phyloP scores from a whole-genome alignment of 108 stramenopile species.

The Cyclotella choctawhatcheeana region DNA sequence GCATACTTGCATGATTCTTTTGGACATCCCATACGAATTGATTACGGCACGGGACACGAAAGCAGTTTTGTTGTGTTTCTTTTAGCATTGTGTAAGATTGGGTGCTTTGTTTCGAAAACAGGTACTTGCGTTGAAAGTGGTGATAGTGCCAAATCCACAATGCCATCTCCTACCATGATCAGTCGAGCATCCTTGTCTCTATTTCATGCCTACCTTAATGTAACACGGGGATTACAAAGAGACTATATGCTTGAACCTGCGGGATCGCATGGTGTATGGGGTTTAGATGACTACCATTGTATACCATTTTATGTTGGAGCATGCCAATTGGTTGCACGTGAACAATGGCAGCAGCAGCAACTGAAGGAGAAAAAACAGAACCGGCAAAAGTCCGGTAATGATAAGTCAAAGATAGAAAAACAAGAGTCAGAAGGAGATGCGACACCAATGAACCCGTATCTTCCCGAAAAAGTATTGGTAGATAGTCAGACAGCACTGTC shows the following conservation, averaged over 20 bases:
- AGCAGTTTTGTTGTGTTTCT: slow-evolving; percentile 91
- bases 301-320: slow-evolving; percentile 95
- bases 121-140: background rate
- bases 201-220: slow-evolving; percentile 72
- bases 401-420: slow-evolving; percentile 4
- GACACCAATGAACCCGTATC: slow-evolving; percentile 34
- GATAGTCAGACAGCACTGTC: background rate
- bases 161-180: slow-evolving; percentile 48
- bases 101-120: slow-evolving; percentile 52
- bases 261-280: slow-evolving; percentile 96
- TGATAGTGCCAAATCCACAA: slow-evolving; percentile 20
- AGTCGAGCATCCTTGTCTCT: slow-evolving; percentile 68
- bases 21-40: slow-evolving; percentile 89
- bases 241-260: slow-evolving; percentile 96
- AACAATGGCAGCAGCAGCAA: slow-evolving; percentile 48
- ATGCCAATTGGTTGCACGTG: slow-evolving; percentile 72
- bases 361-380: slow-evolving; percentile 7
- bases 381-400: slow-evolving; percentile 1
- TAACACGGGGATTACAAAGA: slow-evolving; percentile 78
- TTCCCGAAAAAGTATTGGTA: slow-evolving; percentile 19
- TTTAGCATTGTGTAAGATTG: slow-evolving; percentile 73
- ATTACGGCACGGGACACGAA: slow-evolving; percentile 98
- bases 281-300: slow-evolving; percentile 97
- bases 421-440: slow-evolving; percentile 32
- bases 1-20: slow-evolving; percentile 89